Evolutionary conservation across 2,329 filamentous ascomycete species (phyloP), one percentile per base, ranked within the genome.

Genomic region (Elsinoe ampelina): DNA sequence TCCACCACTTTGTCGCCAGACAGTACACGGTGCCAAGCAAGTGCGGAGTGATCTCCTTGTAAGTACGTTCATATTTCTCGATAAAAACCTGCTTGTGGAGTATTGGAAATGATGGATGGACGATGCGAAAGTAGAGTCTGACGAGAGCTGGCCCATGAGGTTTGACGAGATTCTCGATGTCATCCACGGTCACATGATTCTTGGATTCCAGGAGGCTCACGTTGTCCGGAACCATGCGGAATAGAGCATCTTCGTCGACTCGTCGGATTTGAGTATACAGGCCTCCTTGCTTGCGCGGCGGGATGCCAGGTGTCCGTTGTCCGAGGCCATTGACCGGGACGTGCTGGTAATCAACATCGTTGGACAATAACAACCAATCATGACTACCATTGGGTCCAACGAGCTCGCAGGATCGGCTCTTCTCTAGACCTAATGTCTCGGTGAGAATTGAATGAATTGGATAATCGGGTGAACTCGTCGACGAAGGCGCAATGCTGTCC

Each of bases 381-480:
- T 52, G 48, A 39, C 48, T 38, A 17, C 48, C 65, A 48, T 65
- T 64, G n/a, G 61, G 57, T 11, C 65, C 64, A 13, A 67, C 56
- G 39, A 64, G 65, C 10, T 63, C 62, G 34, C 61, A 62, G 54
- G 66, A 64, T 19, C 66, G 64, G n/a, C 58, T 59, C 43, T 66
- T 67, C 55, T 66, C 64, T 30, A 66, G 56, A n/a, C 65, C 65
- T n/a, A 67, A 75, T 13, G 84, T 86, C 67, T 82, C 79, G 70
- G 84, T 84, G 58, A 87, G 75, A 64, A 85, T 74, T 58, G 81
- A 83, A 55, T 81, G 80, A 38, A 82, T 82, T 60, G 82, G 82
- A 64, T 85, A 80, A 68, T 85, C 85, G 68, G 83, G 82, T 80
- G 86, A 84, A 61, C 86, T 83, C 73, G 86, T 82, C 60, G 85